Percentiles rank a stretch among this genome's conserved stretches.
Evolutionary conservation across 805 yeast genomes (phyloP).

Genomic region (Scheffersomyces spartinae): DNA sequence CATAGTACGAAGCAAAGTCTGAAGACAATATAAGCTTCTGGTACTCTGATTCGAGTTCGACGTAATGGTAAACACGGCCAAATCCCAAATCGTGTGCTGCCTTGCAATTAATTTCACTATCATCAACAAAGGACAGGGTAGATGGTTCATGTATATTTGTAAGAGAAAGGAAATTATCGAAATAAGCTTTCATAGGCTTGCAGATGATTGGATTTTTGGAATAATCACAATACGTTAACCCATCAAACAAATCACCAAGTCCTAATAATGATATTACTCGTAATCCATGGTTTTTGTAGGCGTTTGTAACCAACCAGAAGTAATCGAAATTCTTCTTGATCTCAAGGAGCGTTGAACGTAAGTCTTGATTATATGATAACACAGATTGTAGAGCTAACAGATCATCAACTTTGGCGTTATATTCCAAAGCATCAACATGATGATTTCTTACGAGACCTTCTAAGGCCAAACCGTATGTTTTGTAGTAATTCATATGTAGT

Average conservation of each 20-base stretch:
- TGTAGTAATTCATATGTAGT: conserved; percentile 67
- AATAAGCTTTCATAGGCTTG: conserved; percentile 76
- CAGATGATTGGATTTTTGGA: conserved; percentile 58
- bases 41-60: conserved; percentile 56
- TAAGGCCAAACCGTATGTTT: conserved; percentile 82
- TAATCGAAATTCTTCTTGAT: conserved; percentile 46
- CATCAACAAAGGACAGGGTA: conserved; percentile 75
- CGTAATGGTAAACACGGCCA: conserved; percentile 57
- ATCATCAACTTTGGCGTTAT: conserved; percentile 84
- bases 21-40: conserved; percentile 21
- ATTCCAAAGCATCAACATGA: conserved; percentile 77
- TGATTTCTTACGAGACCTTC: conserved; percentile 72
- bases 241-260: conserved; percentile 88
- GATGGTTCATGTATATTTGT: no score
- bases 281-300: conserved; percentile 81
- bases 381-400: conserved; percentile 76
- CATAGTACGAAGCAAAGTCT: no score
- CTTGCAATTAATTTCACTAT: conserved; percentile 65
- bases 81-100: conserved; percentile 69
- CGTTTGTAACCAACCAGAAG: conserved; percentile 91
- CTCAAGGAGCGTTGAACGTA: conserved; percentile 40
- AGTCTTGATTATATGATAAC: conserved; percentile 46
- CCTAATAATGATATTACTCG: conserved; percentile 75
- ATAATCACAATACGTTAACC: conserved; percentile 89
- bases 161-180: conserved; percentile 45